Evolutionary conservation across 805 yeast genomes (phyloP).

Genomic region (Danielia reshetovae): DNA sequence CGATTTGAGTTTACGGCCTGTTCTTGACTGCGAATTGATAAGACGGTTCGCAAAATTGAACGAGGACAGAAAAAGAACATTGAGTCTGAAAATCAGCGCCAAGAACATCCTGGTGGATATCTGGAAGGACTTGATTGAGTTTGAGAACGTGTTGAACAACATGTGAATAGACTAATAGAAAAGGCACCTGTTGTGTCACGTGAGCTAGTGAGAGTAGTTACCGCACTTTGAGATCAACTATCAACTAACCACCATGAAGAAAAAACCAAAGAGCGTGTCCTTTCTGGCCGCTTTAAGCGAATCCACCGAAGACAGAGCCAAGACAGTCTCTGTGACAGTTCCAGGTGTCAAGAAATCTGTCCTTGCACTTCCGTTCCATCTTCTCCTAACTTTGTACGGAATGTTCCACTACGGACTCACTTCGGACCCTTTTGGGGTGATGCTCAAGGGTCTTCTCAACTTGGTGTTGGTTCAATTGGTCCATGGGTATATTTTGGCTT

Average conservation of each 20-base stretch:
- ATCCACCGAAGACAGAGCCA: neutral
- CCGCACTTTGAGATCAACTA: too few species aligned
- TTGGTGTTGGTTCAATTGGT: slow-evolving; percentile 21
- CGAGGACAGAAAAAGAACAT: slow-evolving; percentile 50
- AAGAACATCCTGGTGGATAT: slow-evolving; percentile 55
- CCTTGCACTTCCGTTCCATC: slow-evolving; percentile 27
- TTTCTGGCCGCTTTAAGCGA: slow-evolving; percentile 3
- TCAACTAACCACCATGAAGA: slow-evolving; percentile 5
- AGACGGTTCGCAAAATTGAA: slow-evolving; percentile 50
- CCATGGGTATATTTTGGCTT: slow-evolving; percentile 15
- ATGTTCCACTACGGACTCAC: slow-evolving; percentile 32
- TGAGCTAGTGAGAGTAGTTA: too few species aligned
- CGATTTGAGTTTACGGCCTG: slow-evolving; percentile 50
- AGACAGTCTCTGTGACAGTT: neutral
- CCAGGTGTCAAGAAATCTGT: slow-evolving; percentile 9
- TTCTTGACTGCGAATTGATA: slow-evolving; percentile 60
- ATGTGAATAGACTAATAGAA: slow-evolving; percentile 11
- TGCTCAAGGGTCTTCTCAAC: slow-evolving; percentile 25
- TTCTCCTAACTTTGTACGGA: slow-evolving; percentile 21
- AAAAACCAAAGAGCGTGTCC: slow-evolving; percentile 14
- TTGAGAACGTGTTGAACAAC: slow-evolving; percentile 40
- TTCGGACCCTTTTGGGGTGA: slow-evolving; percentile 15
- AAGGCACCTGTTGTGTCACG: slow-evolving; percentile 1
- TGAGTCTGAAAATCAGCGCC: slow-evolving; percentile 54
- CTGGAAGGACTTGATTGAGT: slow-evolving; percentile 63